Conservation (phyloP, 78 protist genomes). For the Protostelium mycophagum region DNA sequence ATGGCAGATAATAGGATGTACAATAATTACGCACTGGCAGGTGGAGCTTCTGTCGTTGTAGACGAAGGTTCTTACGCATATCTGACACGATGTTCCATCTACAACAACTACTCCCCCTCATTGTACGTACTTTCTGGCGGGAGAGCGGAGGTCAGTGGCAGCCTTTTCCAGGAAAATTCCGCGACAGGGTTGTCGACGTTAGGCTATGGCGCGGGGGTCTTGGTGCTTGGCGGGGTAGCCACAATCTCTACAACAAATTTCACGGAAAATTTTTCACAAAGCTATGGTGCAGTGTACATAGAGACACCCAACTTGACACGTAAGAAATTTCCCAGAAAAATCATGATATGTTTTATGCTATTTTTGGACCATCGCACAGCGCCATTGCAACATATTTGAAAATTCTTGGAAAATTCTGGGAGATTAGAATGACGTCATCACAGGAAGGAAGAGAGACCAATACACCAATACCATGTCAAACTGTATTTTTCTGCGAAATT, state of each 20-base stretch:
- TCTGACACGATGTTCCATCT: not conserved
- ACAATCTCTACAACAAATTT: too few relatives aligned
- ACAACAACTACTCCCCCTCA: not conserved
- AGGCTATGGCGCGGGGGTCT: not conserved
- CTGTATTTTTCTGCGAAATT: too few relatives aligned
- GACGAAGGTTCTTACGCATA: not conserved
- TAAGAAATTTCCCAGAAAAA: not conserved
- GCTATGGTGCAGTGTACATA: not conserved
- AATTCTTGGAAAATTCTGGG: too few relatives aligned
- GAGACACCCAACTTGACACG: not conserved
- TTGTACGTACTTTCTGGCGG: not conserved
- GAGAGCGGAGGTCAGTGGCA: not conserved
- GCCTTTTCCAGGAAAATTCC: not conserved
- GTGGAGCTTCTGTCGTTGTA: too few relatives aligned
- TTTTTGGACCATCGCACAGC: not conserved
- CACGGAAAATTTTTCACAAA: not conserved
- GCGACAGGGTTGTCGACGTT: not conserved
- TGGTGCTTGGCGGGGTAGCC: not conserved
- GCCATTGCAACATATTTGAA: not conserved
- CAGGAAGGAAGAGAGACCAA: too few relatives aligned
- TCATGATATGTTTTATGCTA: not conserved
- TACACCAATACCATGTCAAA: too few relatives aligned
- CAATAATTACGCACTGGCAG: too few relatives aligned
- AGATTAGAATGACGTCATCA: too few relatives aligned
- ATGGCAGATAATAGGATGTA: too few relatives aligned